These are phyloP conservation scores for Chenopodium suecicum DNA, from an alignment of 148 eudicot genomes.

Conservation along the genomic window DNA sequence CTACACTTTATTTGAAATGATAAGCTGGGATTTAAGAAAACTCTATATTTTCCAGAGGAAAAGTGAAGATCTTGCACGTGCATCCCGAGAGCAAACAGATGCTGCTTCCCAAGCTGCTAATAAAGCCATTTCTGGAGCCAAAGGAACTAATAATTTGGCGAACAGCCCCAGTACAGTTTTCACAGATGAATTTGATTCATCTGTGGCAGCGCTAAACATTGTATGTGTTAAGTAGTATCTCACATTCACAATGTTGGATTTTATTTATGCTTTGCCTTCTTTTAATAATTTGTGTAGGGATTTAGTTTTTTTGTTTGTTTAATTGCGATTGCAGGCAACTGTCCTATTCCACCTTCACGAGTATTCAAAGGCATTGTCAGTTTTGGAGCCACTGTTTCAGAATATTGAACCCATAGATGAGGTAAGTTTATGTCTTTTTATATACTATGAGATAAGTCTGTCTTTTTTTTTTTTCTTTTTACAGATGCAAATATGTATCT, in stretches of 20 bases:
- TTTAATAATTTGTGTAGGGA: background rate
- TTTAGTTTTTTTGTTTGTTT: constrained; percentile 1
- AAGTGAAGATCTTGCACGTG: constrained; percentile 62
- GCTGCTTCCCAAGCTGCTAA: constrained; percentile 38
- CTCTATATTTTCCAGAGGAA: constrained; percentile 44
- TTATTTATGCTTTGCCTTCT: background rate
- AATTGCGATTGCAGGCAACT: constrained; percentile 58
- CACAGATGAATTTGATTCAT: constrained; percentile 53
- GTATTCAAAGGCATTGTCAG: constrained; percentile 61
- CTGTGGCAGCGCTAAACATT: constrained; percentile 67
- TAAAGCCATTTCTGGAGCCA: constrained; percentile 41
- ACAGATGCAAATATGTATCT: background rate
- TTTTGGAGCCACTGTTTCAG: constrained; percentile 72
- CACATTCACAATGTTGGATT: background rate
- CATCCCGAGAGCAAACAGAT: constrained; percentile 64
- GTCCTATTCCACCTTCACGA: constrained; percentile 78
- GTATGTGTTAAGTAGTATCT: constrained; percentile 37
- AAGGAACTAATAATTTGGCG: constrained; percentile 40
- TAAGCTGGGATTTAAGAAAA: constrained; percentile 13
- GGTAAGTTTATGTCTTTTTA: constrained; percentile 39
- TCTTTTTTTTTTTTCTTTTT: background rate
- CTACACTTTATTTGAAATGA: constrained; percentile 3
- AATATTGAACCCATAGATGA: constrained; percentile 90
- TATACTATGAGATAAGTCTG: constrained; percentile 51
- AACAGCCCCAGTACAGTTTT: constrained; percentile 41